Conservation (phyloP, 2,329 filamentous ascomycete genomes). For the Nakataea oryzae region DNA sequence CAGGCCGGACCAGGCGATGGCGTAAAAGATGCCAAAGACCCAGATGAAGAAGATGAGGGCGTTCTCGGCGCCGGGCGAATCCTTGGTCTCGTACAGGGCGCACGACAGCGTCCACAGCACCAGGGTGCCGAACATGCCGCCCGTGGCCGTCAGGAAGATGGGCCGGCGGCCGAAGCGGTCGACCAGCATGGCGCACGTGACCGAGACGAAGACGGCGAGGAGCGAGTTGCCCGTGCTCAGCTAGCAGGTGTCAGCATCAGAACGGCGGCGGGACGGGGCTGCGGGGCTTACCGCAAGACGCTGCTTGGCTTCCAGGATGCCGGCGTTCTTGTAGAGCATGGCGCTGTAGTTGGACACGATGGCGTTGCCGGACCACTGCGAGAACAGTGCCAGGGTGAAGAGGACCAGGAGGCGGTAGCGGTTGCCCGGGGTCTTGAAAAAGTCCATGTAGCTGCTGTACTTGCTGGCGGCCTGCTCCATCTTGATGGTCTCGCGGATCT, state of each 20-base stretch:
- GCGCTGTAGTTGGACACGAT: constrained; percentile 8
- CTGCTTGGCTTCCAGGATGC: constrained; percentile 9
- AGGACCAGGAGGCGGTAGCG: constrained; percentile 7
- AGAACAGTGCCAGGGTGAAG: constrained; percentile 22
- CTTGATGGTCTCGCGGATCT: constrained; percentile 34
- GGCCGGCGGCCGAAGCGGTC: constrained; percentile 17
- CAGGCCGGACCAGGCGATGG: constrained; percentile 27
- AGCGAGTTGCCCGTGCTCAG: background rate
- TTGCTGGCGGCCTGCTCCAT: constrained; percentile 24
- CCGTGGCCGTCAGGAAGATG: constrained; percentile 9
- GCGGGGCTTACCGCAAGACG: constrained; percentile 4
- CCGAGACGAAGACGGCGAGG: constrained; percentile 11
- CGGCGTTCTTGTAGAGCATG: constrained; percentile 7
- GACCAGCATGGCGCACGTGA: constrained; percentile 16
- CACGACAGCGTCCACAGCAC: constrained; percentile 13
- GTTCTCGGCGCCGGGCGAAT: constrained; percentile 12
- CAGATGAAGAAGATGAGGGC: constrained; percentile 23
- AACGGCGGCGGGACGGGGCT: too few relatives aligned
- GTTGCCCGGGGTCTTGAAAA: constrained; percentile 17
- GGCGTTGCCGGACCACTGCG: constrained; percentile 12
- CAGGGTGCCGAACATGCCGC: constrained; percentile 17
- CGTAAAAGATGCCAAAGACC: constrained; percentile 23
- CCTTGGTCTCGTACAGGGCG: constrained; percentile 4
- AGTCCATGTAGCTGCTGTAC: constrained; percentile 21
- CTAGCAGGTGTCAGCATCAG: background rate